Base-by-base conservation (phyloP, 257 asterid genomes). In the Gentiana macrophylla region DNA sequence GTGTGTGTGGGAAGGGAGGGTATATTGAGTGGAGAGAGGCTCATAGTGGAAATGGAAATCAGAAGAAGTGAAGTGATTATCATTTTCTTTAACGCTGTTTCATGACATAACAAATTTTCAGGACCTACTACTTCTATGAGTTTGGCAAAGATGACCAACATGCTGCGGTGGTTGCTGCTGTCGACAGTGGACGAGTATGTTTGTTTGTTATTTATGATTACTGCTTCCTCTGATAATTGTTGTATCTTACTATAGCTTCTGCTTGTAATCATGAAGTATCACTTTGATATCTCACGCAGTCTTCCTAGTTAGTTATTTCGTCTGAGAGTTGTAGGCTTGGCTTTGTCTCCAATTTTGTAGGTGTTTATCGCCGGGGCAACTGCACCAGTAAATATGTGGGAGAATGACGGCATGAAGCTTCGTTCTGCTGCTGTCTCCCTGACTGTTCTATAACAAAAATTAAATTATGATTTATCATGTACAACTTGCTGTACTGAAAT, bases 401-500 rank as follows among this genome's bases (percentile, higher is more conserved):
- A 62, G 6, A 78, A 71, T 35, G 92, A 79, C 35, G 98, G 95
- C 37, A 66, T 84, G 52, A 75, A 72, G 58, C 96, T 86, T 66
- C 95, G 96, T 10, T 84, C 98, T 57, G 94, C 98, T 68, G 98
- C 95, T 7, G 79, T 91, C 59, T 91, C 98, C 3, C 74, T 86
- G 33, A 71, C 87, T 12, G 66, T 86, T 63, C 51, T 79, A 47
- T 86, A 60, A 75, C 24, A 24, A 24, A 24, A 24, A 24, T 24
- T 24, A 24, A 15, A 24, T 24, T 24, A 24, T 24, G 24, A 24
- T 0, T 24, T 24, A 24, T 24, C 24, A 24, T 24, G 24, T 24
- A 24, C 24, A 24, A 24, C 24, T 24, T 24, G 24, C 24, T 24
- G 24, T 24, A 24, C 24, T 24, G 24, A 24, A 24, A 24, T 24